phyloP scores from a whole-genome alignment of 192 early-diverging fungal species.

The Backusella mclennaniae region DNA sequence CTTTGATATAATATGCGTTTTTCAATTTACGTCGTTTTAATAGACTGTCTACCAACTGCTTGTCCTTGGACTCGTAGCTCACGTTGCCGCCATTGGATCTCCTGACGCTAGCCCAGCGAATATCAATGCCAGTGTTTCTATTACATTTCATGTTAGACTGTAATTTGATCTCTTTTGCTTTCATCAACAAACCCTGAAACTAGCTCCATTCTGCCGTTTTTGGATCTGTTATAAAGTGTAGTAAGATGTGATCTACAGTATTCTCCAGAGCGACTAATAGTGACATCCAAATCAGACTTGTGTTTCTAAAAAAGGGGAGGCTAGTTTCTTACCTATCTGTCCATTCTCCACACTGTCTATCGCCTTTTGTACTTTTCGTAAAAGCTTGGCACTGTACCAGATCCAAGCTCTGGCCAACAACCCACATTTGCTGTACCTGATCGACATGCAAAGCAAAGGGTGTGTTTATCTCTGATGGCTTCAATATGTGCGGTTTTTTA shows the following conservation, averaged over 20 bases:
- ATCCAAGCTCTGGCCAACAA: slow-evolving; percentile 23
- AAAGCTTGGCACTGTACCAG: slow-evolving; percentile 11
- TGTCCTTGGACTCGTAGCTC: neutral
- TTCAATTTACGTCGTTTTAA: neutral
- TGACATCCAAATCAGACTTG: neutral
- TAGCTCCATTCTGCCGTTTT: slow-evolving; percentile 28
- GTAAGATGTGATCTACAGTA: slow-evolving; percentile 20
- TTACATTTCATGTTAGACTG: neutral
- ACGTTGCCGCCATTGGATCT: neutral
- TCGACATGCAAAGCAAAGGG: slow-evolving; percentile 14
- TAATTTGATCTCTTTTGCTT: neutral
- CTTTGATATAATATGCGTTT: slow-evolving; percentile 7
- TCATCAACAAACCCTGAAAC: slow-evolving; percentile 21
- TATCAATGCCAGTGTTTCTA: slow-evolving; percentile 19
- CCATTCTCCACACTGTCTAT: slow-evolving; percentile 14
- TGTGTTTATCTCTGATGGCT: slow-evolving; percentile 4
- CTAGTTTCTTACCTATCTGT: slow-evolving; percentile 7
- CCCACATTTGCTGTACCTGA: slow-evolving; percentile 15
- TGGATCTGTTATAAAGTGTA: slow-evolving; percentile 6
- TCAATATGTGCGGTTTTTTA: slow-evolving; percentile 9
- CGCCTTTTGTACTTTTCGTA: neutral
- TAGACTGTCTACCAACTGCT: neutral
- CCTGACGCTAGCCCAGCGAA: slow-evolving; percentile 12
- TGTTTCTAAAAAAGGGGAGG: no score
- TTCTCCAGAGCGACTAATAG: slow-evolving; percentile 23